phyloP scores from a whole-genome alignment of 352 stramenopile species.

The Globisporangium sylvaticum region DNA sequence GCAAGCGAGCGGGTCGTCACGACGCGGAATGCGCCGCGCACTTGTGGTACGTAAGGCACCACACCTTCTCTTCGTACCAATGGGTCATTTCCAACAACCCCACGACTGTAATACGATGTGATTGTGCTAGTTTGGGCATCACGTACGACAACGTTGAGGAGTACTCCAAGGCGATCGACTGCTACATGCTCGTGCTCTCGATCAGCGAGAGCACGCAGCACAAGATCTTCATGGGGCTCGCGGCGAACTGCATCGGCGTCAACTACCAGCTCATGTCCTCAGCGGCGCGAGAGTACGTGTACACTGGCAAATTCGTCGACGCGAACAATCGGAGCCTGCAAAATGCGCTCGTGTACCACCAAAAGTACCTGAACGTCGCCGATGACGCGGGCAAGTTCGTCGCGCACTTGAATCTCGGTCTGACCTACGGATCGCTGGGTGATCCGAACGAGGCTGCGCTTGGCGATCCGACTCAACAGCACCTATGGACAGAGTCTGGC shows the following conservation, averaged over 20 bases:
- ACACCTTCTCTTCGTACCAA: neutral
- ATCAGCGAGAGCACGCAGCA: conserved; percentile 84
- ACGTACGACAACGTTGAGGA: conserved; percentile 87
- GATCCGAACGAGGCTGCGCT: conserved; percentile 66
- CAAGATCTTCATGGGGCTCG: conserved; percentile 66
- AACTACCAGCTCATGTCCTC: conserved; percentile 80
- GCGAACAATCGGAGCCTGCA: conserved; percentile 39
- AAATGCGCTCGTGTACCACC: conserved; percentile 56
- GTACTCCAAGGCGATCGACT: conserved; percentile 79
- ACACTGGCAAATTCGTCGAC: conserved; percentile 73
- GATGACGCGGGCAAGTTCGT: conserved; percentile 87
- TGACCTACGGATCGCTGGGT: conserved; percentile 68
- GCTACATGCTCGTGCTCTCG: conserved; percentile 80
- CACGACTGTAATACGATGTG: neutral
- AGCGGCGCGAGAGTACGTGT: conserved; percentile 51
- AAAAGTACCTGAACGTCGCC: conserved; percentile 71
- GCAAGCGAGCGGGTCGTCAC: conserved; percentile 75
- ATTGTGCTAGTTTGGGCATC: conserved; percentile 53
- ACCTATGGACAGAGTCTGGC: conserved; percentile 82
- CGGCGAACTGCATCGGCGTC: conserved; percentile 87
- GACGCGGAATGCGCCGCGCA: conserved; percentile 83
- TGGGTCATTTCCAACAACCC: neutral
- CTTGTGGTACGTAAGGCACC: conserved; percentile 44
- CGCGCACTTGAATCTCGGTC: conserved; percentile 81
- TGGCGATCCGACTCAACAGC: conserved; percentile 84